Evolutionary conservation across 2,329 filamentous ascomycete species (phyloP), one percentile per base, ranked within the genome.

Genomic region (Colletotrichum melonis): DNA sequence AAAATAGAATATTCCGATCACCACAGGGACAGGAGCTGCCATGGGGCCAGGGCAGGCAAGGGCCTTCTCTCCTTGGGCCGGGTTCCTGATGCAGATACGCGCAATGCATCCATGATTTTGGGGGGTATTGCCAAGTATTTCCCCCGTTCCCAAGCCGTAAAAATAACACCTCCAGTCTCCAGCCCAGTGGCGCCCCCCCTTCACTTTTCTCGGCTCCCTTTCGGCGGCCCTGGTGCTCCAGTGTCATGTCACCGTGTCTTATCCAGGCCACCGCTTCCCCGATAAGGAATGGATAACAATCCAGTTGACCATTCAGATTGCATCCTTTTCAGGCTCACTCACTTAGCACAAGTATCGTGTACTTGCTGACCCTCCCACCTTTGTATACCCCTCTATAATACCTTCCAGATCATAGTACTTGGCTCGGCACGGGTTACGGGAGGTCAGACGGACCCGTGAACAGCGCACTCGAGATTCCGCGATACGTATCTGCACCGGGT

Each of bases 1-100:
- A 65, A 52, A 70, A 65, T 73, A 70, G 71, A 71, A 73, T 9
- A 66, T 66, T 73, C 60, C 67, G 71, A 73, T 73, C 71, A 71
- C 56, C 67, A 60, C 71, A 73, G 71, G 71, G 71, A 73, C 71
- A 71, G 58, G 54, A 59, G 49, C 30, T 62, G 35, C 52, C 32
- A 55, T 55, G 56, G 49, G 19, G 14, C 22, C 22, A 32, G 28
- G 35, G 22, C n/a, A 57, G 63, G n/a, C 57, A 57, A 59, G 63
- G 67, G 67, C 49, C 52, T 56, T 22, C 19, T n/a, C 42, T 67
- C 46, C 19, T 67, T 62, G n/a, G 14, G 57, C 46, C 56, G 42
- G 64, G 63, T 42, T 68, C 66, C 59, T 73, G 71, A 66, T 71
- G 71, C 67, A 70, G 67, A 73, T 73, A 66, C 60, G 70, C 70